Percentiles rank a stretch among this genome's conserved stretches.
phyloP scores from a whole-genome alignment of 106 monocot species.

The Dioscorea alata region DNA sequence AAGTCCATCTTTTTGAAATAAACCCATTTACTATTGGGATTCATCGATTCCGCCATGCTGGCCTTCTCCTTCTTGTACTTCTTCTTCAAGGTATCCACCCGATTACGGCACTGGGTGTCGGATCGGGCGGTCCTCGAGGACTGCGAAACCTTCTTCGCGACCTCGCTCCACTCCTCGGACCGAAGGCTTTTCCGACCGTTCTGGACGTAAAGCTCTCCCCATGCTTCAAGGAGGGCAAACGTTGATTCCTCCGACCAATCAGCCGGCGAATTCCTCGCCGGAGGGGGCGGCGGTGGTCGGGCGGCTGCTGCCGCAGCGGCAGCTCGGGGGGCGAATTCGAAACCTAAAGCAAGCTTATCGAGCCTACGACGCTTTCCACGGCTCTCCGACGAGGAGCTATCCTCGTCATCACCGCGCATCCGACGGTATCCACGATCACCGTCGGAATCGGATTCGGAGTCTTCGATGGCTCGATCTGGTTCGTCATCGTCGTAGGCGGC shows the following conservation, averaged over 20 bases:
- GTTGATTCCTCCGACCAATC: slow-evolving; percentile 94
- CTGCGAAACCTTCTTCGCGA: slow-evolving; percentile 58
- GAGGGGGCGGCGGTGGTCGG: slow-evolving; percentile 1
- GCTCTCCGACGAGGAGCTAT: slow-evolving; percentile 36
- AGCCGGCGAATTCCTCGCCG: slow-evolving; percentile 19
- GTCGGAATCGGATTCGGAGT: slow-evolving; percentile 5
- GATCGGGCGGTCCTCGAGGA: slow-evolving; percentile 36
- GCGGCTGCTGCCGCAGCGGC: background rate
- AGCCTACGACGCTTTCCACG: slow-evolving; percentile 65
- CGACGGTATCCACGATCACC: slow-evolving; percentile 10
- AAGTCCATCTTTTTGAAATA: slow-evolving; percentile 78
- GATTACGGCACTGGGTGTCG: slow-evolving; percentile 72
- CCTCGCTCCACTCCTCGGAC: slow-evolving; percentile 88
- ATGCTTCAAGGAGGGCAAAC: slow-evolving; percentile 76
- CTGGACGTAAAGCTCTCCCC: slow-evolving; percentile 73
- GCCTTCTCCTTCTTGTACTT: slow-evolving; percentile 95
- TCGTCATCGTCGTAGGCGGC: slow-evolving; percentile 20
- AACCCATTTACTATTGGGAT: slow-evolving; percentile 47
- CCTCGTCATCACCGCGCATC: slow-evolving; percentile 9
- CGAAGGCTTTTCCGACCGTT: slow-evolving; percentile 74
- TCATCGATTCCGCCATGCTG: slow-evolving; percentile 20
- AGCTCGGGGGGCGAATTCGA: slow-evolving; percentile 72
- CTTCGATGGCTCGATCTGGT: slow-evolving; percentile 11
- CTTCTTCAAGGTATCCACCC: slow-evolving; percentile 80
- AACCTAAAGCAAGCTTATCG: slow-evolving; percentile 54